These are phyloP conservation scores for Globisporangium perplexum DNA, from an alignment of 352 stramenopile genomes.

Conservation along the genomic window DNA sequence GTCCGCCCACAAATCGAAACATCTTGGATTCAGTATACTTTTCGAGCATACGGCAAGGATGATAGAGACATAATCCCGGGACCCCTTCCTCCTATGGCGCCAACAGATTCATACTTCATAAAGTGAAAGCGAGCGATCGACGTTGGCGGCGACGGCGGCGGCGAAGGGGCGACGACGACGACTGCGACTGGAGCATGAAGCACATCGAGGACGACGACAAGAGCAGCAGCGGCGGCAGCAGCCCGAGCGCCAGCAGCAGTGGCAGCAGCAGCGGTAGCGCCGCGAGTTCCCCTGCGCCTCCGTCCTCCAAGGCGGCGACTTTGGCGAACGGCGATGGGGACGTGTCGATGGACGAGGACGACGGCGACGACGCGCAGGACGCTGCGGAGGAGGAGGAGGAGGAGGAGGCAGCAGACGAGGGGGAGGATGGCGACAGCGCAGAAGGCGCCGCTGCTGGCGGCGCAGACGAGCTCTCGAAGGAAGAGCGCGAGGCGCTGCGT, in stretches of 20 bases:
- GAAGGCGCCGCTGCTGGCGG: slow-evolving; percentile 19
- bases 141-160: not conserved
- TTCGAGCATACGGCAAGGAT: no score
- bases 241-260: slow-evolving; percentile 17
- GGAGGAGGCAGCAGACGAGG: slow-evolving; percentile 21
- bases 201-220: slow-evolving; percentile 27
- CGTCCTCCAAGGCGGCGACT: slow-evolving; percentile 9
- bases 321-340: slow-evolving; percentile 11
- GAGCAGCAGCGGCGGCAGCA: slow-evolving; percentile 20
- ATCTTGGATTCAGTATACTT: not conserved
- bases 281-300: slow-evolving; percentile 13
- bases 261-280: slow-evolving; percentile 18
- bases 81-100: not conserved
- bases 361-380: slow-evolving; percentile 13
- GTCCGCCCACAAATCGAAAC: not conserved
- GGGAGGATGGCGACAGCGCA: slow-evolving; percentile 27
- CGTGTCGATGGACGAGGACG: slow-evolving; percentile 24
- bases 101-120: no score
- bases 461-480: slow-evolving; percentile 37
- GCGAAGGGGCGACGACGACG: not conserved
- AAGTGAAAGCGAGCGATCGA: slow-evolving; percentile 3
- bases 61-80: not conserved
- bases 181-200: slow-evolving; percentile 14
- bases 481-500: slow-evolving; percentile 53
- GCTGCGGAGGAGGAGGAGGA: slow-evolving; percentile 15